Percentiles rank a stretch among this genome's conserved stretches.
phyloP scores from a whole-genome alignment of 2,329 filamentous ascomycete species.

The Aspergillus latus region DNA sequence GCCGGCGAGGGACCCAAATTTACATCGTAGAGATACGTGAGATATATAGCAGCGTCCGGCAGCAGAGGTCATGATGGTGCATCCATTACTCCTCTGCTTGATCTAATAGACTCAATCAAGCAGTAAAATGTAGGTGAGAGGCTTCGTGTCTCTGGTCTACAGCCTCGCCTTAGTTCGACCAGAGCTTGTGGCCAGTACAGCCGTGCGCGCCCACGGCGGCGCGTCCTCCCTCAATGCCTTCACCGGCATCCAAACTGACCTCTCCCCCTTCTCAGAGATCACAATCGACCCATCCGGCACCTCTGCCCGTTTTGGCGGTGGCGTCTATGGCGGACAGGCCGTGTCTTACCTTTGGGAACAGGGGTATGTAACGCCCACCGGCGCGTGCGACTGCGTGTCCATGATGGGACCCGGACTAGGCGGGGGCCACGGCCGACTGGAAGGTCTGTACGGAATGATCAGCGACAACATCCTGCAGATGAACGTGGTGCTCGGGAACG shows the following conservation, averaged over 20 bases:
- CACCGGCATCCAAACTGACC: not conserved
- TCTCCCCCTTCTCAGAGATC: not conserved
- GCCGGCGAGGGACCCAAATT: too few relatives aligned
- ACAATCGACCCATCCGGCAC: not conserved
- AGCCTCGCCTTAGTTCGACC: too few relatives aligned
- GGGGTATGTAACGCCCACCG: not conserved
- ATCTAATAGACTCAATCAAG: too few relatives aligned
- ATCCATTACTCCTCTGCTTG: too few relatives aligned
- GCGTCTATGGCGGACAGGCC: not conserved
- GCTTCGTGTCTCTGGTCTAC: too few relatives aligned
- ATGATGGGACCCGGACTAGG: constrained; percentile 39
- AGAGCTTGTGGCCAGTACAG: too few relatives aligned
- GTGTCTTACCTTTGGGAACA: not conserved
- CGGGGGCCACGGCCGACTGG: constrained; percentile 54
- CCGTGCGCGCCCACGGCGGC: not conserved
- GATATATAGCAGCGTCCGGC: too few relatives aligned
- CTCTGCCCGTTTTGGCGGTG: not conserved
- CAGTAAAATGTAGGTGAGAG: too few relatives aligned
- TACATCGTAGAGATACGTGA: too few relatives aligned
- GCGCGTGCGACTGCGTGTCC: not conserved
- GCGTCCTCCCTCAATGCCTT: not conserved
- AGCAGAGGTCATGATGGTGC: too few relatives aligned
- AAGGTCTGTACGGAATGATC: constrained; percentile 40
- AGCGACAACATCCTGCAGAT: constrained; percentile 24
- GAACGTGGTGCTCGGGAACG: constrained; percentile 28